phyloP scores from a whole-genome alignment of 148 eudicot genomes.

The Rhododendron griersonianum region DNA sequence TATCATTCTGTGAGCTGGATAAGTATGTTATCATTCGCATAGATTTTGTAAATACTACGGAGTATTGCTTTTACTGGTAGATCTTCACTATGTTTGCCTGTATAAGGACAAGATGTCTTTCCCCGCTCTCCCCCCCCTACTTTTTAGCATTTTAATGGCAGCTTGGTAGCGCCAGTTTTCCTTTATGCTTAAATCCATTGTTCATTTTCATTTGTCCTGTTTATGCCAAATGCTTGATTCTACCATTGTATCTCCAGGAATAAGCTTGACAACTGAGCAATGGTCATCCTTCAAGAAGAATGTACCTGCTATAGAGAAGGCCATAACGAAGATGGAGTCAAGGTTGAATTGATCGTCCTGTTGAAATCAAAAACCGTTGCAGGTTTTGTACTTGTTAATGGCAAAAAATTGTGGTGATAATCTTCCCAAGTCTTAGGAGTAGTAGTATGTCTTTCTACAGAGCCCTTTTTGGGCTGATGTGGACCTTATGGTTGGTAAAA shows the following conservation, averaged over 20 bases:
- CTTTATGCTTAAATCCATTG: background rate
- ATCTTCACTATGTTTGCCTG: background rate
- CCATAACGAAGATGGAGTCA: conserved; percentile 67
- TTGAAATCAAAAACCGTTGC: background rate
- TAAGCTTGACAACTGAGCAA: conserved; percentile 84
- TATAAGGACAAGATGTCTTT: background rate
- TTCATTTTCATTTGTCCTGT: background rate
- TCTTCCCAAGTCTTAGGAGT: background rate
- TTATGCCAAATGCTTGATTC: background rate
- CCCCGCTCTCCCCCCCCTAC: too few species aligned
- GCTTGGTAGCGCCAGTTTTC: background rate
- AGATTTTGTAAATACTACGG: background rate
- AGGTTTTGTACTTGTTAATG: background rate
- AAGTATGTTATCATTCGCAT: background rate
- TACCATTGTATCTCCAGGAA: conserved; percentile 37
- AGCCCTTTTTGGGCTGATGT: background rate
- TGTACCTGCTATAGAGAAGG: conserved; percentile 78
- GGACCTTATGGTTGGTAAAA: background rate
- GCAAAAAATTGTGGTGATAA: background rate
- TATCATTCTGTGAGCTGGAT: background rate
- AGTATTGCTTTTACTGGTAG: background rate
- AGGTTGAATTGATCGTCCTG: conserved; percentile 14
- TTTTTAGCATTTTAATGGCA: background rate
- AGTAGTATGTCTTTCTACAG: background rate
- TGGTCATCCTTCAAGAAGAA: conserved; percentile 75